Percentiles rank a stretch among this genome's conserved stretches.
Evolutionary conservation across 768 basidiomycete species (phyloP).

Genomic region (Leccinum sublutescens): DNA sequence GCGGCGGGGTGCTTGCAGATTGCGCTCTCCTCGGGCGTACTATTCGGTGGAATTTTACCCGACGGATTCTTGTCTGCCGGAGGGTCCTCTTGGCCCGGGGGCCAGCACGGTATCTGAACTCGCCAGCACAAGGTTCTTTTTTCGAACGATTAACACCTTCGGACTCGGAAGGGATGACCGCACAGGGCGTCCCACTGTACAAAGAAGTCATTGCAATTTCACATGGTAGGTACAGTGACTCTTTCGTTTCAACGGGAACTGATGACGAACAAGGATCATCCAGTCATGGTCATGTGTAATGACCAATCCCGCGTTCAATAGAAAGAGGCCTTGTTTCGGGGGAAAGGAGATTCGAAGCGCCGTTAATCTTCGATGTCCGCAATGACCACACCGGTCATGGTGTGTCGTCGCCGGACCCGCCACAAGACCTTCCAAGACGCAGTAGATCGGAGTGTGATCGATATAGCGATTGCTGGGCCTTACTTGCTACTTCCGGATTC

Average conservation of each 20-base stretch:
- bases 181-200: background rate
- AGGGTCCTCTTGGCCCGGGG: conserved; percentile 2
- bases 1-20: conserved; percentile 17
- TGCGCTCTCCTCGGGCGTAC: conserved; percentile 21
- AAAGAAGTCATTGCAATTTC: conserved; percentile 4
- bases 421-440: conserved; percentile 27
- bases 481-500: conserved; percentile 29
- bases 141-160: background rate
- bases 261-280: background rate
- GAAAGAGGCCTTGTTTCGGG: conserved; percentile 9
- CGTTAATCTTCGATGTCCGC: conserved; percentile 27
- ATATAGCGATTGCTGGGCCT: conserved; percentile 25
- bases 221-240: background rate
- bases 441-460: conserved; percentile 27
- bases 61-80: conserved; percentile 6
- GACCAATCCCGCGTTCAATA: conserved; percentile 3
- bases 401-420: conserved; percentile 25
- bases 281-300: conserved; percentile 4
- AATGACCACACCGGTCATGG: conserved; percentile 22
- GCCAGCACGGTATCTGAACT: conserved; percentile 6
- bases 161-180: conserved; percentile 3
- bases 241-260: conserved; percentile 8
- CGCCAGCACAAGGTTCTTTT: conserved; percentile 6
- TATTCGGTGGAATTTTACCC: conserved; percentile 19
- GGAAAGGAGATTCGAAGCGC: conserved; percentile 6